Percentiles rank a stretch among this genome's conserved stretches.
Conservation (phyloP, 805 yeast species). For the Wickerhamiella lipophila region DNA sequence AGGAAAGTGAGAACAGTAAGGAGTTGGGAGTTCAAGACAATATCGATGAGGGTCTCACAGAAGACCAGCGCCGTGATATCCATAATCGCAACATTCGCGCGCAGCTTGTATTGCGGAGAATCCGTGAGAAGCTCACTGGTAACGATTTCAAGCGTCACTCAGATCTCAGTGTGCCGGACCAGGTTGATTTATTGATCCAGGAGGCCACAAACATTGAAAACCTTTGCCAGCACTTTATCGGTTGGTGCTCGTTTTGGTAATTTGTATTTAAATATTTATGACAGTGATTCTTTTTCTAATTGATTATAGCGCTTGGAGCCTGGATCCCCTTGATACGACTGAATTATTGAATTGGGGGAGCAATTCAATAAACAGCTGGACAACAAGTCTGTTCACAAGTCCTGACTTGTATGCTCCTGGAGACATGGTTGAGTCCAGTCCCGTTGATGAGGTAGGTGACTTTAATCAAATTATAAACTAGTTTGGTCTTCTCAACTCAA, state of each 20-base stretch:
- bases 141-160: constrained; percentile 68
- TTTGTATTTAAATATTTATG: background rate
- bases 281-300: background rate
- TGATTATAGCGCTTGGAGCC: too few species aligned
- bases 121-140: constrained; percentile 85
- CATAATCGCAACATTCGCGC: constrained; percentile 68
- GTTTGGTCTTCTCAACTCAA: background rate
- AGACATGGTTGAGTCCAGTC: too few species aligned
- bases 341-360: too few species aligned
- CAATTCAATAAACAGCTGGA: too few species aligned
- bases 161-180: constrained; percentile 70
- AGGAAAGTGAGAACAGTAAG: constrained; percentile 6
- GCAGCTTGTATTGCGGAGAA: constrained; percentile 73
- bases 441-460: too few species aligned
- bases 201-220: constrained; percentile 96
- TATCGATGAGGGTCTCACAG: constrained; percentile 18
- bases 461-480: too few species aligned
- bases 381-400: too few species aligned
- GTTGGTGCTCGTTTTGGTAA: constrained; percentile 99
- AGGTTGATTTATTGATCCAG: constrained; percentile 84
- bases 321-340: too few species aligned
- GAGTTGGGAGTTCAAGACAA: background rate
- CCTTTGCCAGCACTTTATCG: constrained; percentile 90
- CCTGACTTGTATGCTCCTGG: too few species aligned
- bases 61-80: constrained; percentile 19